Conservation (phyloP, 1,284 basidiomycete species). For the Porogramme epimiltina region DNA sequence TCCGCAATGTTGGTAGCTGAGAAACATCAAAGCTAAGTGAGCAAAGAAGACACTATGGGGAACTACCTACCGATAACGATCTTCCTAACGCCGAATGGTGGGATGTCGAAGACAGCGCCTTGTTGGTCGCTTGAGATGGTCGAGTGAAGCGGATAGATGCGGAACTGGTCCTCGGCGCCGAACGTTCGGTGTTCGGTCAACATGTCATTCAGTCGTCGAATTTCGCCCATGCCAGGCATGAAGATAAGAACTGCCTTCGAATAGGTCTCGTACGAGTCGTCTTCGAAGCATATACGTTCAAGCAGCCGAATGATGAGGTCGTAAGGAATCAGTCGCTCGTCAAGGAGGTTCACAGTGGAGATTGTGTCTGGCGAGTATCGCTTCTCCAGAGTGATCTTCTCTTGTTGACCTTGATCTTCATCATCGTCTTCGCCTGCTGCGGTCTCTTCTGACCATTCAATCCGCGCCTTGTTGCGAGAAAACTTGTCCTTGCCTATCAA, state of each 20-base stretch:
- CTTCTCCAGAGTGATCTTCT: conserved; percentile 64
- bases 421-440: conserved; percentile 67
- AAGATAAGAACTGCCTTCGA: conserved; percentile 90
- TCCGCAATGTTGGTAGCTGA: conserved; percentile 79
- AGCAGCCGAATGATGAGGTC: conserved; percentile 88
- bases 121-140: conserved; percentile 91
- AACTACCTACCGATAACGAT: conserved; percentile 80
- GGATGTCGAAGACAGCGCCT: conserved; percentile 87
- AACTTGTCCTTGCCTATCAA: conserved; percentile 69
- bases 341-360: conserved; percentile 83
- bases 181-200: conserved; percentile 80
- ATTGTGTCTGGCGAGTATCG: conserved; percentile 77
- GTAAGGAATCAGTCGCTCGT: conserved; percentile 90
- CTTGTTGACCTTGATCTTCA: conserved; percentile 55
- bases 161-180: conserved; percentile 68
- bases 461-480: conserved; percentile 58
- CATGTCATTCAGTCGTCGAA: conserved; percentile 85
- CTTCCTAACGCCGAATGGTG: conserved; percentile 80
- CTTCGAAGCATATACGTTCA: conserved; percentile 85
- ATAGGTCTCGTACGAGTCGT: conserved; percentile 53
- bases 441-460: conserved; percentile 78
- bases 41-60: neutral
- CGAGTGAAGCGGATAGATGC: conserved; percentile 92
- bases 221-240: conserved; percentile 93
- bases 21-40: neutral